Evolutionary conservation across 164 flowering plant species (phyloP), one percentile per base, ranked within the genome.

Genomic region (Nymphaea colorata): DNA sequence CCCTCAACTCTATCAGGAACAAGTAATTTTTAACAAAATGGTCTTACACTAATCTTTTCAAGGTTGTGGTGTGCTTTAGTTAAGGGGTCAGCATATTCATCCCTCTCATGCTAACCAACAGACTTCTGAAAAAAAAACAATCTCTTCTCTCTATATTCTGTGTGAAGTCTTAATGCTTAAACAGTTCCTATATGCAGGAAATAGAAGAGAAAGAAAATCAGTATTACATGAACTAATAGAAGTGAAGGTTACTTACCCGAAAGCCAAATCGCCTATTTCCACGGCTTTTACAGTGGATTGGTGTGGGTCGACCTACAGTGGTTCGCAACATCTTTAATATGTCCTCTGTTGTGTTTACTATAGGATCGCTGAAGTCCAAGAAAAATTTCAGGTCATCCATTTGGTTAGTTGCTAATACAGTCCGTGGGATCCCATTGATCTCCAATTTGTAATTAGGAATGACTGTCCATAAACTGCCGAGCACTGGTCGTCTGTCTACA

Each of bases 401-500:
- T 70, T 72, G 81, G 71, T 86, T 86, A 36, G 86, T 82, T 57
- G 90, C 86, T 61, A 75, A 68, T 57, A 86, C 83, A 69, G 84
- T 86, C 71, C 87, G 69, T 5, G 77, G 80, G 67, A 76, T 76
- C 61, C 81, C 79, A 66, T 76, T 67, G 59, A 86, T 74, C 71
- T 71, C 75, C 74, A 84, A 47, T 73, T 74, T 79, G 43, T 81
- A 78, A 25, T 86, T 74, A 55, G 90, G 87, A 63, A 81, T 78
- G 6, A 84, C 72, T 16, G 84, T 75, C 90, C 90, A 84, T 36
- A 84, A 61, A 59, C 80, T 85, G 53, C 71, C 83, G 10, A 66
- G 64, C 61, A 86, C 82, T 10, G 86, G 81, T 73, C 90, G 82
- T 78, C 87, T 86, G 71, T 86, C 88, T 85, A 55, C 51, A 67